A percentile compares a stretch with the other conserved stretches of the same genome.
Conservation (phyloP, 2,329 filamentous ascomycete genomes). For the Aspergillus bombycis region DNA sequence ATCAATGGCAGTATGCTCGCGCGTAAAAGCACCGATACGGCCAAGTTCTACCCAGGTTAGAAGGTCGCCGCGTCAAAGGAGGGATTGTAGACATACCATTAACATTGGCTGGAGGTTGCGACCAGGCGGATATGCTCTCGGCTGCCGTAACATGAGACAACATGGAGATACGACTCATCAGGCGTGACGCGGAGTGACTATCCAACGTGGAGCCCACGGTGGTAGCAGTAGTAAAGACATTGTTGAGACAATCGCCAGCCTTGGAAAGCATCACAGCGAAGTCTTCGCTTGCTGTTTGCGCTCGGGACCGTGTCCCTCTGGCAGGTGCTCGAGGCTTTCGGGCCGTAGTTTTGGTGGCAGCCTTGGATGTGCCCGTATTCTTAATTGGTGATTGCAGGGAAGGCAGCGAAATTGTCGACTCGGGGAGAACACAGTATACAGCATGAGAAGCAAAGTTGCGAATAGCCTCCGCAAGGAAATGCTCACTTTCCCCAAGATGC, state of each 20-base stretch:
- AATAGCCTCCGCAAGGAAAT: conserved; percentile 43
- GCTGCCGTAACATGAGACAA: conserved; percentile 45
- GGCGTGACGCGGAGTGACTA: conserved; percentile 40
- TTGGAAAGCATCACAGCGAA: conserved; percentile 41
- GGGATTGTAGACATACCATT: conserved; percentile 36
- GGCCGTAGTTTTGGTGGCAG: conserved; percentile 25
- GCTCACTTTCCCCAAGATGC: conserved; percentile 41
- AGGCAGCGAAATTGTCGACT: conserved; percentile 88
- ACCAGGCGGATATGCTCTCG: conserved; percentile 28
- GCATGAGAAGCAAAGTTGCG: conserved; percentile 71
- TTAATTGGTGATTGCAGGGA: conserved; percentile 55
- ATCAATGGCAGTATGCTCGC: conserved; percentile 42
- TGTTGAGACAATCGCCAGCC: conserved; percentile 37
- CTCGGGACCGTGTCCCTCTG: conserved; percentile 30
- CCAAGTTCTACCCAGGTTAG: conserved; percentile 40
- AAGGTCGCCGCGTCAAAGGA: not conserved
- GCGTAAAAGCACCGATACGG: conserved; percentile 44
- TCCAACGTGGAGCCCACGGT: conserved; percentile 44
- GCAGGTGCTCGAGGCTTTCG: conserved; percentile 33
- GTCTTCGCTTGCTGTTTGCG: conserved; percentile 36
- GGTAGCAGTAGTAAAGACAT: conserved; percentile 37
- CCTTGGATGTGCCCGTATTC: conserved; percentile 27
- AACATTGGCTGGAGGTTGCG: conserved; percentile 39
- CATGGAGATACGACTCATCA: conserved; percentile 48
- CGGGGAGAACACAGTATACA: conserved; percentile 85